Conservation (phyloP, 2,329 filamentous ascomycete genomes). For the Claviceps purpurea region DNA sequence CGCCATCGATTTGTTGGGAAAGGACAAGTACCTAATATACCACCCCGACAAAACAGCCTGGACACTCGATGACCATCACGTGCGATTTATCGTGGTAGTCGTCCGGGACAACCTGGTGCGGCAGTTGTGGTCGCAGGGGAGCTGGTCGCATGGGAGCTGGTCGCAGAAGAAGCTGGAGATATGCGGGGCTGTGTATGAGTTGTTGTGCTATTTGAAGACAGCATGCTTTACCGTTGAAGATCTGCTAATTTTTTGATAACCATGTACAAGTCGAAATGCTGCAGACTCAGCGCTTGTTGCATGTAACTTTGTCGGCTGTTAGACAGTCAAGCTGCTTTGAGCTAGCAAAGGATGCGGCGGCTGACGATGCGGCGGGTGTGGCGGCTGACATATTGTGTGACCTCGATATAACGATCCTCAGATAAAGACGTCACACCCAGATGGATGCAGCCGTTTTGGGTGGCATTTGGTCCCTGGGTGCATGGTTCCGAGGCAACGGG, state of each 20-base stretch:
- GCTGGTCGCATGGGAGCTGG: conserved; percentile 18
- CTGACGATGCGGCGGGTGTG: not conserved
- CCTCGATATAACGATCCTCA: not conserved
- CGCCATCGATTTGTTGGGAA: conserved; percentile 15
- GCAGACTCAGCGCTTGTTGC: too few species aligned
- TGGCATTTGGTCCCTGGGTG: too few species aligned
- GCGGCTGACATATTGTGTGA: not conserved
- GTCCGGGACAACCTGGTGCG: conserved; percentile 22
- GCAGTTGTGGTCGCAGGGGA: conserved; percentile 15
- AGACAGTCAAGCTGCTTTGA: not conserved
- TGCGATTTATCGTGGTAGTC: conserved; percentile 25
- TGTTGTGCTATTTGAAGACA: not conserved
- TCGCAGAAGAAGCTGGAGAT: conserved; percentile 16
- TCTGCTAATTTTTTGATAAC: too few species aligned
- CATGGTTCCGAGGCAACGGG: too few species aligned
- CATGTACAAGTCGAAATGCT: too few species aligned
- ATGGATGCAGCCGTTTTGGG: not conserved
- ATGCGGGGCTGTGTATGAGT: not conserved
- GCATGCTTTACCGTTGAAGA: not conserved
- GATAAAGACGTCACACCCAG: too few species aligned
- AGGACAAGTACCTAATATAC: conserved; percentile 20
- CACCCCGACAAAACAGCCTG: conserved; percentile 23
- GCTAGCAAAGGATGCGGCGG: not conserved
- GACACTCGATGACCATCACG: conserved; percentile 23
- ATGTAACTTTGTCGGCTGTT: too few species aligned